Percentiles rank a stretch among this genome's conserved stretches.
Evolutionary conservation across 768 basidiomycete genomes (phyloP).

Genomic region (Goffeauzyma gilvescens): DNA sequence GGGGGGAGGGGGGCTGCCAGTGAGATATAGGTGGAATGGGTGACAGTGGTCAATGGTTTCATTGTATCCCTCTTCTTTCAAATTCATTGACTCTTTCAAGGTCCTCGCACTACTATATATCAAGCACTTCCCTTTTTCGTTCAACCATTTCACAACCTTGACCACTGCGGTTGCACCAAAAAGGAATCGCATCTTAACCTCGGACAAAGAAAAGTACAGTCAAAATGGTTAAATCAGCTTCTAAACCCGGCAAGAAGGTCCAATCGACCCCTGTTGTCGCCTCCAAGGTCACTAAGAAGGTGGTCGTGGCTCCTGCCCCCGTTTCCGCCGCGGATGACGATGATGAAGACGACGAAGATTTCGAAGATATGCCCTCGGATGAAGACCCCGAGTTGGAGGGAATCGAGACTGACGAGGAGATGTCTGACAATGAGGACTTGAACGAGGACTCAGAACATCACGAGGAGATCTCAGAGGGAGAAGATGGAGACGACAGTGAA

Average conservation of each 20-base stretch:
- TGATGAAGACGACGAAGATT: conserved; percentile 10
- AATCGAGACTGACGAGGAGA: background rate
- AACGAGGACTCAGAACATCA: conserved; percentile 2
- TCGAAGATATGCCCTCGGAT: conserved; percentile 39
- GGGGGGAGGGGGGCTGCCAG: too few relatives aligned
- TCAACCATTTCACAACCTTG: background rate
- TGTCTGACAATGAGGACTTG: conserved; percentile 1
- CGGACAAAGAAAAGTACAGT: background rate
- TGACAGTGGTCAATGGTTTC: too few relatives aligned
- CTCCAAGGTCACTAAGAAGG: background rate
- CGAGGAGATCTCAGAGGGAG: background rate
- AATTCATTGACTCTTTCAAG: too few relatives aligned
- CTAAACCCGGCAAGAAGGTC: too few relatives aligned
- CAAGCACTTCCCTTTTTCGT: too few relatives aligned
- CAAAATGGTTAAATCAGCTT: background rate
- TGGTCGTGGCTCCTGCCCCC: conserved; percentile 13
- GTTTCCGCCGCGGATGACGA: conserved; percentile 15
- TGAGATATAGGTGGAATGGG: too few relatives aligned
- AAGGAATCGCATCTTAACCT: background rate
- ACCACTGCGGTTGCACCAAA: background rate
- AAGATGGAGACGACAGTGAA: background rate
- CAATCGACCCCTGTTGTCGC: background rate
- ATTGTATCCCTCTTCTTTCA: too few relatives aligned
- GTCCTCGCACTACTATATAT: too few relatives aligned
- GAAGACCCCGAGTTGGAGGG: conserved; percentile 4